A percentile compares a stretch with the other conserved stretches of the same genome.
Evolutionary conservation across 2,329 filamentous ascomycete genomes (phyloP).

Genomic region (Aspergillus viridinutans): DNA sequence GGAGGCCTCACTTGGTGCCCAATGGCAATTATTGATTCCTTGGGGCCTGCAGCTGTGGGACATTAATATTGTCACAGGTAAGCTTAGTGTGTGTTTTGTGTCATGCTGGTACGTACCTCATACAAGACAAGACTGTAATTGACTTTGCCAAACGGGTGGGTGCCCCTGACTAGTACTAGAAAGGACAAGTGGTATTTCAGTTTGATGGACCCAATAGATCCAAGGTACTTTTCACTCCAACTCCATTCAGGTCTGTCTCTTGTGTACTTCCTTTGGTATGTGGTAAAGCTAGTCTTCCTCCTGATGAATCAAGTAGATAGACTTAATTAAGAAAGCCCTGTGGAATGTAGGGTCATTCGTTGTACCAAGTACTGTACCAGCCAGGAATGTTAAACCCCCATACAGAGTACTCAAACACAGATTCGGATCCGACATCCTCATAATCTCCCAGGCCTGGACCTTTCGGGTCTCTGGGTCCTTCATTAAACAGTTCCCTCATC

Average conservation of each 20-base stretch:
- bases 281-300: not conserved
- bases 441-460: not conserved
- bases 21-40: not conserved
- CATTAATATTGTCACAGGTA: not conserved
- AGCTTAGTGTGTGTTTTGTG: not conserved
- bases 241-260: not conserved
- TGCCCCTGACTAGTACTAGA: conserved; percentile 14
- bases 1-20: not conserved
- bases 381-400: too few species aligned
- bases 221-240: not conserved
- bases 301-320: not conserved
- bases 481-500: not conserved
- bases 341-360: not conserved
- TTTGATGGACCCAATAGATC: not conserved
- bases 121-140: not conserved
- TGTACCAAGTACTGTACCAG: too few species aligned
- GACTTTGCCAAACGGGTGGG: not conserved
- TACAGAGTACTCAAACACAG: too few species aligned
- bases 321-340: not conserved
- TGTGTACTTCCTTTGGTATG: not conserved
- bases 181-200: not conserved
- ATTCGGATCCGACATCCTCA: not conserved
- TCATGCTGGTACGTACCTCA: not conserved
- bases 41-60: not conserved
- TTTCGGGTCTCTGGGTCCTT: not conserved